Evolutionary conservation across 2,329 filamentous ascomycete genomes (phyloP), one percentile per base, ranked within the genome.

Genomic region (Decorospora gaudefroyi): DNA sequence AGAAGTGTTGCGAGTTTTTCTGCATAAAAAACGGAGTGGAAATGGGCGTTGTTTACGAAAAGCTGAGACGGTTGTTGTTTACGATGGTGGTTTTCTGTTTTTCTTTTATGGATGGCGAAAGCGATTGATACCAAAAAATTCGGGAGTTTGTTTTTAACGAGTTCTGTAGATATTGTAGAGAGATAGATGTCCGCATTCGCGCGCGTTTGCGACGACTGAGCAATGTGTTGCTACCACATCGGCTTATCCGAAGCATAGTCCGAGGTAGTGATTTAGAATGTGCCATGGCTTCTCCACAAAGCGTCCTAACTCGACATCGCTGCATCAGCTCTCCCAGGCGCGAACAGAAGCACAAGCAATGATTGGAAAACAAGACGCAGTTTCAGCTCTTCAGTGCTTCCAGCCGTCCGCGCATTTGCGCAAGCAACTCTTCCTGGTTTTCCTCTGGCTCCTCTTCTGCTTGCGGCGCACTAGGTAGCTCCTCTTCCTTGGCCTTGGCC

Each of bases 331-430:
- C 16, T 10, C 29, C 27, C 28, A 18, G 41, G 13, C 17, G 23
- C 13, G 15, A 12, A 12, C 28, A 3, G 22, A 13, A 17, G 15
- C 4, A 15, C 28, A n/a, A 34, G 42, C 25, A 18, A 22, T 10
- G 21, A 23, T 15, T 5, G 3, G 9, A 19, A 22, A 18, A 21
- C 9, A 25, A 6, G 18, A 15, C 25, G 10, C 25, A 16, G 21
- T 23, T 31, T 78, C 71, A 96, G 72, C 90, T 96, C 80, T 93
- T 88, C 66, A 97, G 74, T 23, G 91, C 91, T 74, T 97, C 90
- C 59, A 99, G 72, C 33, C 92, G 80, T 58, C 90, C 90, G 68
- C 92, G 80, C 93, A 97, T 97, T 76, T 95, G 88, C 61, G 90
- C 87, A 74, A 97, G 83, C 76, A 93, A 90, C 33, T 87, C 90